Evolutionary conservation across 1,139 yeast genomes (phyloP), one percentile per base, ranked within the genome.

Genomic region (Debaryomycetaceae sp.): DNA sequence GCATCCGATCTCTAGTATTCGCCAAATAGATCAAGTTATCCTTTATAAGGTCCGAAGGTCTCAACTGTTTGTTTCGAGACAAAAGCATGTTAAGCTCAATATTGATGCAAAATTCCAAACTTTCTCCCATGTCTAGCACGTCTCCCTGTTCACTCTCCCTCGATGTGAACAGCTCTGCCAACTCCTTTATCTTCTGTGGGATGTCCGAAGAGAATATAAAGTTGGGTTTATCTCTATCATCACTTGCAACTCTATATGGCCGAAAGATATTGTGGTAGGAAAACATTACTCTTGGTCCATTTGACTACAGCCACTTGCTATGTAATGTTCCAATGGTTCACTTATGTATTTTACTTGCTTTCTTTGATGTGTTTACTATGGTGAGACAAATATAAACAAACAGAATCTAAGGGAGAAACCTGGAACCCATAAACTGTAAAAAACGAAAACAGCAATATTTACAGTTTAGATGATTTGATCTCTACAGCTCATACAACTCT

Each of bases 161-260:
- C 42, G 23, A 37, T 31, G 31, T 20, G 36, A 39, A 46, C 23
- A 36, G 39, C 8, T 39, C 22, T 6, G 38, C 48, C n/a, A 46
- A 11, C 23, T 24, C 42, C 20, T 22, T 37, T 5, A 64, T 53
- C 44, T 58, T 59, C 24, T 56, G 57, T 0, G 63, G 59, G 7
- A 73, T 63, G 47, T 72, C 71, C 9, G 75, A 70, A 6, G 72
- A 63, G 47, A 68, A 69, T 27, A 73, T 55, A 46, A 72, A 68
- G 52, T 70, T 72, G 36, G 78, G 78, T 48, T 65, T 66, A 43
- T 63, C 56, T 5, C 61, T 56, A 53, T 71, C 75, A 36, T 49
- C 51, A 34, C 33, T 30, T 24, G 20, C 38, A 13, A 13, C 7
- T n/a, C 24, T 36, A n/a, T 24, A 13, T 22, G 38, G 13, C 24